A percentile compares a stretch with the other conserved stretches of the same genome.
Evolutionary conservation across 2,329 filamentous ascomycete genomes (phyloP).

Genomic region (Curvularia eragrostidis): DNA sequence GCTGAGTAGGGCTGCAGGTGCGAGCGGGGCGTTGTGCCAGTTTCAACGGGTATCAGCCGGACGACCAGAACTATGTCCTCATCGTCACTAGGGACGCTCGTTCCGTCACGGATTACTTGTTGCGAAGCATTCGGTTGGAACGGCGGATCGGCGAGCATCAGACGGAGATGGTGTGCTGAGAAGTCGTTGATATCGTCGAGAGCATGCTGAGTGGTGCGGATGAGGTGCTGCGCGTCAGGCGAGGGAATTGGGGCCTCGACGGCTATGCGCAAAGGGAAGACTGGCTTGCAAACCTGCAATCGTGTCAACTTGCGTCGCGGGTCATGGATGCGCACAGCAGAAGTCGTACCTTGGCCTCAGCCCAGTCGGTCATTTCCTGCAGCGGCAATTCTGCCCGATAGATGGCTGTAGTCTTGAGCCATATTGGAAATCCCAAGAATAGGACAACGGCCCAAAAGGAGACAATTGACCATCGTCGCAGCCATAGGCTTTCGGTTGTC

Average conservation of each 20-base stretch:
- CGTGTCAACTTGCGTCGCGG: slow-evolving; percentile 11
- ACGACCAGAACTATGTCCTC: slow-evolving; percentile 71
- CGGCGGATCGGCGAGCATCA: slow-evolving; percentile 62
- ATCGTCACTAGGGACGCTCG: slow-evolving; percentile 43
- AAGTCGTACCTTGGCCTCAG: slow-evolving; percentile 77
- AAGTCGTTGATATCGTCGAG: slow-evolving; percentile 89
- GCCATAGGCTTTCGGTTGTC: slow-evolving; percentile 69
- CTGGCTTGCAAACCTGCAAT: slow-evolving; percentile 80
- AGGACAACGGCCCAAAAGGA: slow-evolving; percentile 92
- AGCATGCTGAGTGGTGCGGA: slow-evolving; percentile 82
- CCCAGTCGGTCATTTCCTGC: slow-evolving; percentile 88
- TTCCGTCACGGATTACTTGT: slow-evolving; percentile 40
- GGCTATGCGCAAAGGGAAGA: slow-evolving; percentile 84
- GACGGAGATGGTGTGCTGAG: slow-evolving; percentile 79
- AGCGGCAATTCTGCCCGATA: slow-evolving; percentile 85
- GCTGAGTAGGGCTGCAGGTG: slow-evolving; percentile 73
- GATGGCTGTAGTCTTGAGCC: slow-evolving; percentile 94
- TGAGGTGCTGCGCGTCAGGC: slow-evolving; percentile 73
- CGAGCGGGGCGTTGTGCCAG: slow-evolving; percentile 60
- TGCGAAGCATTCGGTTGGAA: slow-evolving; percentile 43
- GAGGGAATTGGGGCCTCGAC: slow-evolving; percentile 74
- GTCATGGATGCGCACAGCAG: background rate
- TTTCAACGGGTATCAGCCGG: slow-evolving; percentile 69
- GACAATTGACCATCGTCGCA: slow-evolving; percentile 76
- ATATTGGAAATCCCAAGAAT: slow-evolving; percentile 85